These are phyloP conservation scores for Phanerochaete carnosa DNA, from an alignment of 768 basidiomycete genomes.

Conservation along the genomic window DNA sequence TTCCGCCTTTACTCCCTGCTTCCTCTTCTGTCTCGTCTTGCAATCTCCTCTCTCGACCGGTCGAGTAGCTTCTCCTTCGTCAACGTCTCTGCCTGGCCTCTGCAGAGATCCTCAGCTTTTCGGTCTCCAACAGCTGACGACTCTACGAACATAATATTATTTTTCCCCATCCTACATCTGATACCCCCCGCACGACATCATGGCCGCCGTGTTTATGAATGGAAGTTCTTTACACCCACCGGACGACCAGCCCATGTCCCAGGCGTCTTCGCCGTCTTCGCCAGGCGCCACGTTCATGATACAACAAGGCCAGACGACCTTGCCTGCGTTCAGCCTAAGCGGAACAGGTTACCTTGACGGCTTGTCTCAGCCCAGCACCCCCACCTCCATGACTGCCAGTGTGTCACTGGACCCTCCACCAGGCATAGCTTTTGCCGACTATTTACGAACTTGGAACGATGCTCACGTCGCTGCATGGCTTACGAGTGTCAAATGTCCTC, in stretches of 20 bases:
- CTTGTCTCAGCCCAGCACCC: conserved; percentile 34
- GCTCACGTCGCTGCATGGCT: conserved; percentile 76
- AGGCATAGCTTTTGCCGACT: conserved; percentile 58
- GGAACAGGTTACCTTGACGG: conserved; percentile 38
- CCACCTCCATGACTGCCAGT: conserved; percentile 33
- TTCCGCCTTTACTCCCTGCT: not conserved
- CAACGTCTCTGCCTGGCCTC: conserved; percentile 10
- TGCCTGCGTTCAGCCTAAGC: conserved; percentile 35
- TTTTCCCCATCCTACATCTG: not conserved
- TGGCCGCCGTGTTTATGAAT: conserved; percentile 25
- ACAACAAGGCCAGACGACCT: conserved; percentile 29
- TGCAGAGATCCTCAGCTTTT: conserved; percentile 10
- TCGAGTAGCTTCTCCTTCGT: conserved; percentile 5
- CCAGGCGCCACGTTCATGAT: conserved; percentile 31
- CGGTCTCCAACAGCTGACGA: not conserved
- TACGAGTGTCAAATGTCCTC: conserved; percentile 66
- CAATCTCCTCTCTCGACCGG: conserved; percentile 4
- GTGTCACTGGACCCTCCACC: conserved; percentile 52
- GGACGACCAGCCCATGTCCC: conserved; percentile 37
- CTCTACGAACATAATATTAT: not conserved
- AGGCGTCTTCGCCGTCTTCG: conserved; percentile 31
- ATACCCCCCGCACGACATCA: conserved; percentile 5
- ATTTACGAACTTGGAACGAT: conserved; percentile 71
- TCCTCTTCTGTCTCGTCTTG: conserved; percentile 1
- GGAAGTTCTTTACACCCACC: conserved; percentile 23